Evolutionary conservation across 1,284 basidiomycete species (phyloP).

Genomic region (Golubevia sp.): DNA sequence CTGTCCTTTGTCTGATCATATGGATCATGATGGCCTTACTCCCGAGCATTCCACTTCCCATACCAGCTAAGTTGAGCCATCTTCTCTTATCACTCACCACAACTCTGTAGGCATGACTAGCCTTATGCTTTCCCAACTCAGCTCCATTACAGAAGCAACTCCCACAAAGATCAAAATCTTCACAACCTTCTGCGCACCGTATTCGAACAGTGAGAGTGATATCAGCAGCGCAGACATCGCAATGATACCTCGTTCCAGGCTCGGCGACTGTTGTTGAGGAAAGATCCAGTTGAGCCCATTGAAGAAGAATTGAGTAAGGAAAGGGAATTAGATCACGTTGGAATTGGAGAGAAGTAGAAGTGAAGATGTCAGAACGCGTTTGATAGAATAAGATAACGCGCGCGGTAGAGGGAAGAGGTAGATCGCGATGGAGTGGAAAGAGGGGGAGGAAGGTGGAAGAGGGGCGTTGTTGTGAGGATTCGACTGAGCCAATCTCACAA

Average conservation of each 20-base stretch:
- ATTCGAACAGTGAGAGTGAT: constrained; percentile 59
- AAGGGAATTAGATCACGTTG: not conserved
- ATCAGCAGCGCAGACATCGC: constrained; percentile 58
- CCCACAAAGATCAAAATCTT: constrained; percentile 64
- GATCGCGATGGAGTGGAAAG: too few relatives aligned
- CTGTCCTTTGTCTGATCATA: too few relatives aligned
- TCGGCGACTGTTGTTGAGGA: constrained; percentile 35
- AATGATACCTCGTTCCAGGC: constrained; percentile 57
- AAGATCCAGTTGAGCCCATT: not conserved
- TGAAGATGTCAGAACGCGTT: not conserved
- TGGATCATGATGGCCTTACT: not conserved
- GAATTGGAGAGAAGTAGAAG: not conserved
- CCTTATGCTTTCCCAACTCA: constrained; percentile 83
- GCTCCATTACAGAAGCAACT: constrained; percentile 88
- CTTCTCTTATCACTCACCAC: constrained; percentile 70
- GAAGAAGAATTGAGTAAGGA: not conserved
- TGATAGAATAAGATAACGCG: too few relatives aligned
- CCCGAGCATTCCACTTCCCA: not conserved
- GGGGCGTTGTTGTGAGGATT: too few relatives aligned
- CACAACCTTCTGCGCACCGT: constrained; percentile 55
- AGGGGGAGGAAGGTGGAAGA: too few relatives aligned
- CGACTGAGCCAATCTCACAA: too few relatives aligned
- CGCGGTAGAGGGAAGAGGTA: too few relatives aligned
- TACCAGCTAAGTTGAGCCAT: not conserved
- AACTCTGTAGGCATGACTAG: constrained; percentile 87